A percentile compares a stretch with the other conserved stretches of the same genome.
These are phyloP conservation scores for Lachancea kluyveri DNA, from an alignment of 805 yeast genomes.

Conservation along the genomic window DNA sequence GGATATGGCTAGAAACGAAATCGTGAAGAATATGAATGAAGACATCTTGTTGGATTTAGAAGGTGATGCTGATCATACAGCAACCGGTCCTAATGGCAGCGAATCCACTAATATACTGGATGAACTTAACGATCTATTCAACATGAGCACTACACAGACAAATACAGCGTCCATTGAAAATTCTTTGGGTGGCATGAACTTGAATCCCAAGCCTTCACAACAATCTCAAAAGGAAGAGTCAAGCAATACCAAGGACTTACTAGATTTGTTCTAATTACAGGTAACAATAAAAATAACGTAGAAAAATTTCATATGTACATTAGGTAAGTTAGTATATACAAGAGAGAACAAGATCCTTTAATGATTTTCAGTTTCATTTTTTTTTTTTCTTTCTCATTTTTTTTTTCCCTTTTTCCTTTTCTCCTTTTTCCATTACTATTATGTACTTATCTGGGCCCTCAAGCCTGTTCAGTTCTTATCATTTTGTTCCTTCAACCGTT, in stretches of 20 bases:
- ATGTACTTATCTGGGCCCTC: no score
- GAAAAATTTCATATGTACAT: background rate
- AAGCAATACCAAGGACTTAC: constrained; percentile 24
- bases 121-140: constrained; percentile 69
- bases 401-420: constrained; percentile 2
- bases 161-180: constrained; percentile 1
- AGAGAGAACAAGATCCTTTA: background rate
- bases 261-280: constrained; percentile 22
- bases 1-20: constrained; percentile 70
- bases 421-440: no score
- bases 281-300: background rate
- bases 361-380: background rate
- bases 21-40: constrained; percentile 54
- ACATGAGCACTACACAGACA: constrained; percentile 25
- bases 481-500: constrained; percentile 9
- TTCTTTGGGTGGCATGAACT: constrained; percentile 1
- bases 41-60: constrained; percentile 86
- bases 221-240: no score
- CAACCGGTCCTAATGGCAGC: constrained; percentile 12
- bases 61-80: constrained; percentile 47
- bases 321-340: background rate
- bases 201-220: background rate
- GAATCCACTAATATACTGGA: constrained; percentile 45
- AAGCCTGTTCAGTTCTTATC: no score
- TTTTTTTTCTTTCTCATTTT: background rate